These are phyloP conservation scores for Tieghemiomyces parasiticus DNA, from an alignment of 192 early-diverging fungal species.

Conservation along the genomic window DNA sequence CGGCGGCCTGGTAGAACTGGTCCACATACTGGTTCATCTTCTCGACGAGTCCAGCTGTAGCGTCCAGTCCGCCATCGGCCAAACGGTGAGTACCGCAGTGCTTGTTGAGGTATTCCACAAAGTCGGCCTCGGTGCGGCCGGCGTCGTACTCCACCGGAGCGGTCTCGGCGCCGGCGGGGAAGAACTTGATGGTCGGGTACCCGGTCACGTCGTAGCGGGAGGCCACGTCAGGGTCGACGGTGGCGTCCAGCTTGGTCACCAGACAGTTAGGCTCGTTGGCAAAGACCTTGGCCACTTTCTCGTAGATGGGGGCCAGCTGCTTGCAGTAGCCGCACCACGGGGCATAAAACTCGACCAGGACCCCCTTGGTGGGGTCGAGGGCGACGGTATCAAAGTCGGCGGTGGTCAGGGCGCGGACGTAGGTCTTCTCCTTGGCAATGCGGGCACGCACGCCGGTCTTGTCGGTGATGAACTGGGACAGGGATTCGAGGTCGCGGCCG, in stretches of 20 bases:
- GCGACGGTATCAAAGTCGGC: constrained; percentile 64
- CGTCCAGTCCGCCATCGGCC: constrained; percentile 56
- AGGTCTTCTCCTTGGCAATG: constrained; percentile 53
- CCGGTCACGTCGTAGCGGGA: constrained; percentile 50
- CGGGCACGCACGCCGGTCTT: constrained; percentile 58
- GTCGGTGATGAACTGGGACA: constrained; percentile 59
- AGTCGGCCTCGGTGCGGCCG: constrained; percentile 47
- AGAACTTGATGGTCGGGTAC: constrained; percentile 84
- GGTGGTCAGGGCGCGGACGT: constrained; percentile 53
- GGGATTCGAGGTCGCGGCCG: constrained; percentile 69
- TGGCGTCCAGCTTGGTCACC: constrained; percentile 86
- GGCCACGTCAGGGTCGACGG: constrained; percentile 42
- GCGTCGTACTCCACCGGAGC: constrained; percentile 56
- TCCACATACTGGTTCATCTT: constrained; percentile 15
- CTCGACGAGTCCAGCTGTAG: constrained; percentile 21
- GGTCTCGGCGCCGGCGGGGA: constrained; percentile 47
- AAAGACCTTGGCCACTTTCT: constrained; percentile 72
- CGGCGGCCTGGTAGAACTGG: constrained; percentile 44
- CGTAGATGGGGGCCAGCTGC: constrained; percentile 70
- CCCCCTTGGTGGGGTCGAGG: constrained; percentile 51
- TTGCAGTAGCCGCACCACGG: constrained; percentile 88
- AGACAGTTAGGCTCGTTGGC: constrained; percentile 61
- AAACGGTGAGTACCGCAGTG: constrained; percentile 60
- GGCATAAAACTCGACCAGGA: constrained; percentile 88
- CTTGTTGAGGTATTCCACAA: constrained; percentile 76